Evolutionary conservation across 2,329 filamentous ascomycete genomes (phyloP).

Genomic region (Colletotrichum trifolii): DNA sequence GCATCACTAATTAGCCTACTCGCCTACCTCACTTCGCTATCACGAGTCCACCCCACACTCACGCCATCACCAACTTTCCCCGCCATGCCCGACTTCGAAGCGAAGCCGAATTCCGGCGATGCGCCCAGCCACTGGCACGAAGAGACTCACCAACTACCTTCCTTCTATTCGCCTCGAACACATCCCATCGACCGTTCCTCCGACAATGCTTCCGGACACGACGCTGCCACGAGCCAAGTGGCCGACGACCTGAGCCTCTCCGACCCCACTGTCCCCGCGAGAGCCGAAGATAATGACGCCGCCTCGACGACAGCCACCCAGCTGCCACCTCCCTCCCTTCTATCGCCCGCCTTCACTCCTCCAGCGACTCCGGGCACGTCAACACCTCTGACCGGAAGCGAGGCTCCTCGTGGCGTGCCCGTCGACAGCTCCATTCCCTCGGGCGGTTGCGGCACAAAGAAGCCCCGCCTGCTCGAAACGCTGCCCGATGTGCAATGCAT

Average conservation of each 20-base stretch:
- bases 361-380: slow-evolving; percentile 71
- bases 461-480: slow-evolving; percentile 77
- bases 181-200: slow-evolving; percentile 40
- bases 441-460: slow-evolving; percentile 71
- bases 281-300: slow-evolving; percentile 30
- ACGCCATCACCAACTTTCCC: slow-evolving; percentile 6
- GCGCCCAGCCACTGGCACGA: slow-evolving; percentile 42
- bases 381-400: slow-evolving; percentile 56
- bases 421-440: slow-evolving; percentile 69
- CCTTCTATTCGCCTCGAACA: slow-evolving; percentile 59
- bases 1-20: not conserved
- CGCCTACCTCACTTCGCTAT: not conserved
- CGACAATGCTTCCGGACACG: slow-evolving; percentile 38
- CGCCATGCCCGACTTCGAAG: slow-evolving; percentile 41
- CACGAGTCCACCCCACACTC: not conserved
- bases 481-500: slow-evolving; percentile 92
- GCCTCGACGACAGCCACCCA: slow-evolving; percentile 30
- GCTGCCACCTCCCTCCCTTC: slow-evolving; percentile 72
- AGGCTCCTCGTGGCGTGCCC: slow-evolving; percentile 63
- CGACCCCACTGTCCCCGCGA: slow-evolving; percentile 29
- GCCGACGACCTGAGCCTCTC: slow-evolving; percentile 36
- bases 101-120: slow-evolving; percentile 36
- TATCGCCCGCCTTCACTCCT: slow-evolving; percentile 88
- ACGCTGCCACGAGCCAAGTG: slow-evolving; percentile 30
- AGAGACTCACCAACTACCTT: slow-evolving; percentile 53